Base-by-base conservation (phyloP, 805 yeast genomes). In the Suhomyces faveliae region DNA sequence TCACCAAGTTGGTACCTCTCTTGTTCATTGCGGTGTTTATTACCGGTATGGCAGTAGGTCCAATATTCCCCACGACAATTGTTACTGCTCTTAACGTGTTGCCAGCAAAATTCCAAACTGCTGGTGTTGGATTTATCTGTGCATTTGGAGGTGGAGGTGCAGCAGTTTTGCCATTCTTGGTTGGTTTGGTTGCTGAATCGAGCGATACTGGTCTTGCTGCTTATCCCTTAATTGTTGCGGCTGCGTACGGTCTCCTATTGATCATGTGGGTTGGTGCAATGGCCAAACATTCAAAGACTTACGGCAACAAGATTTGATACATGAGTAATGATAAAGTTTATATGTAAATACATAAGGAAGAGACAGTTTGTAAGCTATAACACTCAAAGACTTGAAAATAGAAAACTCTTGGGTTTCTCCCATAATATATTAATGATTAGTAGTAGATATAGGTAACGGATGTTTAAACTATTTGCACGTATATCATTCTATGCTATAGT, bases 91-190 rank as follows among this genome's bases (percentile, higher is more conserved):
- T 86, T 40, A 80, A 81, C 46, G 68, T 81, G 2, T 62, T 89
- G 38, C 96, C 96, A 0, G 64, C 68, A 22, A 74, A 72, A 35
- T 66, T 77, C 45, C 86, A 85, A 45, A 78, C 86, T 8, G 66
- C 80, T 13, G 91, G 89, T 1, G 76, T 89, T 7, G 91, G 96
- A 0, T 71, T 86, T 46, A 80, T 85, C 17, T 83, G 90, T 47
- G 90, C 94, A 0, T 61, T 87, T 50, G 96, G 95, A 5, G 91
- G 94, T 3, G 80, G 84, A 12, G 96, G 96, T 1, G 87, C 86
- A n/a, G 92, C 95, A 0, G 74, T 80, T 0, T 52, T 87, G 5
- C 94, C 95, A 1, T 85, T 81, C 52, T 45, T 80, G 2, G 73
- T 84, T 30, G 96, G 96, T 0, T 42, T 65, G 3, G 53, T 72